A percentile compares a stretch with the other conserved stretches of the same genome.
Conservation (phyloP, 139 green algal species). For the Coelastrella sp. region DNA sequence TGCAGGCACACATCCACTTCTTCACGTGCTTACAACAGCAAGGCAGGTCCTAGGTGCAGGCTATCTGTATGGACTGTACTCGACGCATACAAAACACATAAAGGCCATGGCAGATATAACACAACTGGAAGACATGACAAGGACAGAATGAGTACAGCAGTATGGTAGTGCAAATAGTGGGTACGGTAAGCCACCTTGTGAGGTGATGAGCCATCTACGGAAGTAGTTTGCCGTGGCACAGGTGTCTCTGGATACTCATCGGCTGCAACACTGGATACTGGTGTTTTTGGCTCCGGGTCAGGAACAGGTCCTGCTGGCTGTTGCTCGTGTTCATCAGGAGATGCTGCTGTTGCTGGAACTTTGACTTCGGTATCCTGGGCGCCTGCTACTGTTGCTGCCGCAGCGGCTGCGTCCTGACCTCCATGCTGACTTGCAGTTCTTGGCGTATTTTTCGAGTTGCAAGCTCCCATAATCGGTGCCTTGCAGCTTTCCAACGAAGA, state of each 20-base stretch:
- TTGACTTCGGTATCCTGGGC: neutral
- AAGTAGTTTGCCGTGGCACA: neutral
- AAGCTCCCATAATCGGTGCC: no score
- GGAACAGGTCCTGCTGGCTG: neutral
- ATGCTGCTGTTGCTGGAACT: neutral
- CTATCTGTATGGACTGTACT: no score
- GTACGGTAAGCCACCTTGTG: neutral
- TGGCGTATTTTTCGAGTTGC: neutral
- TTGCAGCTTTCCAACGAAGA: no score
- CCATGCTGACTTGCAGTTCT: neutral
- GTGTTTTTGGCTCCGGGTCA: neutral
- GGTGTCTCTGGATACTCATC: neutral
- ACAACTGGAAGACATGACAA: no score
- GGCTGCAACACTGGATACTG: neutral
- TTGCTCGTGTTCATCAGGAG: neutral
- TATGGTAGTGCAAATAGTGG: no score
- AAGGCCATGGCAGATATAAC: no score
- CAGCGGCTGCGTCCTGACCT: neutral
- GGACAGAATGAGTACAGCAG: no score
- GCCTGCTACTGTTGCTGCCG: neutral
- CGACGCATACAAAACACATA: no score
- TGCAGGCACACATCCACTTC: neutral
- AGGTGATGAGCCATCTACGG: neutral
- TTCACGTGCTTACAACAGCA: no score
- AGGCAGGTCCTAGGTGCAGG: no score